Evolutionary conservation across 2,329 filamentous ascomycete species (phyloP).

Genomic region (Xylariaceae sp.): DNA sequence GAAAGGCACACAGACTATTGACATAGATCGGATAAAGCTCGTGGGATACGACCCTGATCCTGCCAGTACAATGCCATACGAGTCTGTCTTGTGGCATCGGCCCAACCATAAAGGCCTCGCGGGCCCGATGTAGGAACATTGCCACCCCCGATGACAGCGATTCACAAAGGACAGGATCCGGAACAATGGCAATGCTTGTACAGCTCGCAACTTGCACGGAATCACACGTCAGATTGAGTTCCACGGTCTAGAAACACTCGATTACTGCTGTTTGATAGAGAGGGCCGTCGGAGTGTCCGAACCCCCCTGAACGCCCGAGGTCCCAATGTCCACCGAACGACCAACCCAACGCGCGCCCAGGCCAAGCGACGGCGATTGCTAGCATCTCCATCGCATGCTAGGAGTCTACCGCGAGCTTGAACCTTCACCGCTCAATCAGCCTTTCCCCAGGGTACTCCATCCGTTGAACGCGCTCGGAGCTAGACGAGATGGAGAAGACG

Average conservation of each 20-base stretch:
- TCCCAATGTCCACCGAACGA: background rate
- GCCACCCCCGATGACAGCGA: too few species aligned
- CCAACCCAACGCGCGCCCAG: background rate
- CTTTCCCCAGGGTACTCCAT: background rate
- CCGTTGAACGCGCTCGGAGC: background rate
- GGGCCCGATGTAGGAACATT: too few species aligned
- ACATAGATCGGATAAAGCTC: background rate
- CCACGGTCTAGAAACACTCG: too few species aligned
- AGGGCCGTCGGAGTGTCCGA: background rate
- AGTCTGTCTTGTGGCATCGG: background rate
- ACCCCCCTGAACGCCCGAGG: conserved; percentile 2
- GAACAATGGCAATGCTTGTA: too few species aligned
- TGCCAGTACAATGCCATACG: background rate
- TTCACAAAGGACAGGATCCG: too few species aligned
- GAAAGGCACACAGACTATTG: background rate
- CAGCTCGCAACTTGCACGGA: too few species aligned
- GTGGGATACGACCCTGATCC: background rate
- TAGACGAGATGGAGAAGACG: conserved; percentile 5
- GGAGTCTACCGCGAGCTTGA: background rate
- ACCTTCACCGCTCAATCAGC: conserved; percentile 1
- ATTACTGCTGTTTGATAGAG: background rate
- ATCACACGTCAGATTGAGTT: too few species aligned
- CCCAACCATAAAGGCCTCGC: background rate
- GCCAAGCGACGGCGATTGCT: background rate
- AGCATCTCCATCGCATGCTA: background rate